Percentiles rank a stretch among this genome's conserved stretches.
Evolutionary conservation across 495 filamentous ascomycete species (phyloP).

Genomic region (Pyrenopolyporus hunteri): DNA sequence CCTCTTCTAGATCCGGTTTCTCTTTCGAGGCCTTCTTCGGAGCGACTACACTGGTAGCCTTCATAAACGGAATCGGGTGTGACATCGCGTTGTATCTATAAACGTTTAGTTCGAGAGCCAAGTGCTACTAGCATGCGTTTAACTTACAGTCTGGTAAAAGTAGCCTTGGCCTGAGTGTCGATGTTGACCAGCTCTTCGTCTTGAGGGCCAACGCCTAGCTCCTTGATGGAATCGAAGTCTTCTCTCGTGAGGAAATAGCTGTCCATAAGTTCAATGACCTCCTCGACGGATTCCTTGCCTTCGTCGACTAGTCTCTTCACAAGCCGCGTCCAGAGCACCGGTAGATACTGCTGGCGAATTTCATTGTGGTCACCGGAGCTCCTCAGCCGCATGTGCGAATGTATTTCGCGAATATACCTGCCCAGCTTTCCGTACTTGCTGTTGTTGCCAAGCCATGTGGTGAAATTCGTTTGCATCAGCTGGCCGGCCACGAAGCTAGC

Average conservation of each 20-base stretch:
- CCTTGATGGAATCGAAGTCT: conserved; percentile 89
- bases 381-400: conserved; percentile 93
- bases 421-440: conserved; percentile 86
- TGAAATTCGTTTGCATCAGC: conserved; percentile 70
- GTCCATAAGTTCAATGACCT: conserved; percentile 91
- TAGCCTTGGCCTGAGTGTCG: conserved; percentile 80
- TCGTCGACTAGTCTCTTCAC: conserved; percentile 71
- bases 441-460: conserved; percentile 92
- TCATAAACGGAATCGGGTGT: conserved; percentile 96
- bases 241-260: conserved; percentile 96
- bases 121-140: neutral
- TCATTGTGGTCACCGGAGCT: conserved; percentile 93
- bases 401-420: conserved; percentile 90
- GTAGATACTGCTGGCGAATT: conserved; percentile 91
- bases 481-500: conserved; percentile 88
- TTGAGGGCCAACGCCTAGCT: conserved; percentile 88
- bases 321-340: conserved; percentile 83
- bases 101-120: conserved; percentile 24
- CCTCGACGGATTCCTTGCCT: conserved; percentile 74
- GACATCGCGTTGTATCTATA: conserved; percentile 80
- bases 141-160: conserved; percentile 82
- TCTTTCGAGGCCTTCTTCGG: conserved; percentile 75
- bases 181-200: conserved; percentile 74
- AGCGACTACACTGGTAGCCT: conserved; percentile 74
- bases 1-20: conserved; percentile 93